These are phyloP conservation scores for Leccinum variabile DNA, from an alignment of 1,284 basidiomycete species.

Conservation along the genomic window DNA sequence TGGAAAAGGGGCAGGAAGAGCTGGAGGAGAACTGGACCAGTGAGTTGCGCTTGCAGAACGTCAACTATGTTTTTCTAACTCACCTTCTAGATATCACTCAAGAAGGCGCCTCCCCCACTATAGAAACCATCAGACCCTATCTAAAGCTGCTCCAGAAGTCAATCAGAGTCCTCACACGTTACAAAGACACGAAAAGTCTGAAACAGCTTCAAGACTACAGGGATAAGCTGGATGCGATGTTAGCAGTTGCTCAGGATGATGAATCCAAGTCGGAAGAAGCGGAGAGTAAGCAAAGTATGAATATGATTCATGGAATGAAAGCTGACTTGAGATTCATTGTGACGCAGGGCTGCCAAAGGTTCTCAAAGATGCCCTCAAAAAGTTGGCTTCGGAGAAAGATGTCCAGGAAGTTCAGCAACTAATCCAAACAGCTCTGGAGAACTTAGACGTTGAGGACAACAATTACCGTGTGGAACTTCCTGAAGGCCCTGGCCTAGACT, in stretches of 20 bases:
- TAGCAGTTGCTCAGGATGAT: neutral
- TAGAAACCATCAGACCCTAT: neutral
- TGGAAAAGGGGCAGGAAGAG: neutral
- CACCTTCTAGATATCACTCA: neutral
- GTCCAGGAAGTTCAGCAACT: neutral
- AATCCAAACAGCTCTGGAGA: neutral
- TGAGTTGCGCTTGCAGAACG: neutral
- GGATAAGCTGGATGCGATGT: no score
- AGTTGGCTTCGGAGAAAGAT: neutral
- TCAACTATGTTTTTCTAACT: neutral
- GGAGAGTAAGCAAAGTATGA: neutral
- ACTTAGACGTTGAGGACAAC: neutral
- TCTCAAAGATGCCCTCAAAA: neutral
- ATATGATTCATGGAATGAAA: neutral
- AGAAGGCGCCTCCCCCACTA: neutral
- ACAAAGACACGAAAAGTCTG: no score
- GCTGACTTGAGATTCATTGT: neutral
- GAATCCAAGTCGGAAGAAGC: neutral
- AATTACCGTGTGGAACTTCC: neutral
- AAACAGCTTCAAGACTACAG: no score
- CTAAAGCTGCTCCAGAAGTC: no score
- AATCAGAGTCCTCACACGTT: no score
- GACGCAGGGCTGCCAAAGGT: neutral
- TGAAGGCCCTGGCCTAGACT: neutral
- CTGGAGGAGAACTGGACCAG: neutral